phyloP scores from a whole-genome alignment of 306 rosid genomes.

The Morella rubra region DNA sequence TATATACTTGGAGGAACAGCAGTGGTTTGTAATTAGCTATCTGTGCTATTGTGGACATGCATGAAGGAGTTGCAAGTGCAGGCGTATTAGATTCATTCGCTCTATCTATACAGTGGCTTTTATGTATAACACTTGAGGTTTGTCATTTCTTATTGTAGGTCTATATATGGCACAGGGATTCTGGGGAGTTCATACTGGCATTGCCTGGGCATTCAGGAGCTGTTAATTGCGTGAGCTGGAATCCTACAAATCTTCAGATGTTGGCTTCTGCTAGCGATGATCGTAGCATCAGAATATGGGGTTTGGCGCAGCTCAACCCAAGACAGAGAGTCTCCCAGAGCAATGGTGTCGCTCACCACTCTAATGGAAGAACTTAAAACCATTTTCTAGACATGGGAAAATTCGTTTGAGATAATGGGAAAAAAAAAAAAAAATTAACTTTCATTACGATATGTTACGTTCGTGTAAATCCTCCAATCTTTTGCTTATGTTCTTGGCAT shows the following conservation, averaged over 20 bases:
- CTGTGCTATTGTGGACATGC: not conserved
- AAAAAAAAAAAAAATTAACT: not conserved
- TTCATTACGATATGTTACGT: not conserved
- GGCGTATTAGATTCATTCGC: not conserved
- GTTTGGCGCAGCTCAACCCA: conserved; percentile 54
- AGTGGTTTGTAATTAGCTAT: not conserved
- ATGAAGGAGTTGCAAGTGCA: not conserved
- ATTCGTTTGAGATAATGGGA: not conserved
- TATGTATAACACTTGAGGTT: not conserved
- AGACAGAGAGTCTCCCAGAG: conserved; percentile 51
- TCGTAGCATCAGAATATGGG: conserved; percentile 94
- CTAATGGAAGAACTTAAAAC: conserved; percentile 74
- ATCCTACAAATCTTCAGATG: conserved; percentile 91
- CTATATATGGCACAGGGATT: conserved; percentile 82
- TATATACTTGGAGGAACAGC: not conserved
- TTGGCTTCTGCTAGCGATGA: conserved; percentile 97
- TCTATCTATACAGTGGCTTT: not conserved
- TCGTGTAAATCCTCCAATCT: not conserved
- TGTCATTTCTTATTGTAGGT: conserved; percentile 46
- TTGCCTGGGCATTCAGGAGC: conserved; percentile 94
- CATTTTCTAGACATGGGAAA: not conserved
- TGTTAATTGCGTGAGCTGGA: conserved; percentile 95
- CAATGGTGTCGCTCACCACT: conserved; percentile 65
- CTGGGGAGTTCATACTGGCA: conserved; percentile 69
- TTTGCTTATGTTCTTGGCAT: not conserved